A percentile compares a stretch with the other conserved stretches of the same genome.
These are phyloP conservation scores for Albatrellus ellisii DNA, from an alignment of 768 basidiomycete species.

Conservation along the genomic window DNA sequence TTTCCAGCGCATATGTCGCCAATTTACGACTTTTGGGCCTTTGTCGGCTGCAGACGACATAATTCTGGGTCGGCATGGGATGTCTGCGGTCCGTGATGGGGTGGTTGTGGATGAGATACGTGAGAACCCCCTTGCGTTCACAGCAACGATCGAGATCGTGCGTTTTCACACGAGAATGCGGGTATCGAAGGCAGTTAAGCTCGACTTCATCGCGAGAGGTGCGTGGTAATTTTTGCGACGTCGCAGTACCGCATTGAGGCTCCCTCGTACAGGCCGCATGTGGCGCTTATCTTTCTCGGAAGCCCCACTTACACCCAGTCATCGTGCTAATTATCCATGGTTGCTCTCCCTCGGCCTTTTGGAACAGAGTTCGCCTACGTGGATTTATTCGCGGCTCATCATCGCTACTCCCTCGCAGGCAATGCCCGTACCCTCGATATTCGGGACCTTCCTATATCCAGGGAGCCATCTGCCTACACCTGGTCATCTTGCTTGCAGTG, in stretches of 20 bases:
- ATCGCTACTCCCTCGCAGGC: background rate
- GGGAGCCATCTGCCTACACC: too few species aligned
- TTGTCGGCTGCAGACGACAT: conserved; percentile 40
- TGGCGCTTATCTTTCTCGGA: conserved; percentile 9
- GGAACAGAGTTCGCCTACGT: background rate
- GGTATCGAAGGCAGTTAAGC: conserved; percentile 33
- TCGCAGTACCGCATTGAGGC: background rate
- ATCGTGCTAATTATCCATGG: conserved; percentile 9
- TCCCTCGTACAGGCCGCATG: conserved; percentile 3
- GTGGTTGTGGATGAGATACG: conserved; percentile 39
- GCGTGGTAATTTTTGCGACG: conserved; percentile 6
- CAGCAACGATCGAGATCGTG: conserved; percentile 27
- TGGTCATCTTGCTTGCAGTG: too few species aligned
- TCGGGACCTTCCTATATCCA: too few species aligned
- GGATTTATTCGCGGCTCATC: background rate
- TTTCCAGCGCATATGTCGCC: conserved; percentile 42
- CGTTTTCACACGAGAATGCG: conserved; percentile 59
- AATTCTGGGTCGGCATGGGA: conserved; percentile 18
- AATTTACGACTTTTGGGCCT: conserved; percentile 32
- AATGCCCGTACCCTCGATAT: too few species aligned
- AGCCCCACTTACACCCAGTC: background rate
- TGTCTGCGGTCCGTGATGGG: conserved; percentile 26
- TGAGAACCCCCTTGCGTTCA: conserved; percentile 38
- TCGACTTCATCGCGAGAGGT: conserved; percentile 58
- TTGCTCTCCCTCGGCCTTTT: conserved; percentile 8